Evolutionary conservation across 768 basidiomycete genomes (phyloP), one percentile per base, ranked within the genome.

Genomic region (Xerocomus potaroensis): DNA sequence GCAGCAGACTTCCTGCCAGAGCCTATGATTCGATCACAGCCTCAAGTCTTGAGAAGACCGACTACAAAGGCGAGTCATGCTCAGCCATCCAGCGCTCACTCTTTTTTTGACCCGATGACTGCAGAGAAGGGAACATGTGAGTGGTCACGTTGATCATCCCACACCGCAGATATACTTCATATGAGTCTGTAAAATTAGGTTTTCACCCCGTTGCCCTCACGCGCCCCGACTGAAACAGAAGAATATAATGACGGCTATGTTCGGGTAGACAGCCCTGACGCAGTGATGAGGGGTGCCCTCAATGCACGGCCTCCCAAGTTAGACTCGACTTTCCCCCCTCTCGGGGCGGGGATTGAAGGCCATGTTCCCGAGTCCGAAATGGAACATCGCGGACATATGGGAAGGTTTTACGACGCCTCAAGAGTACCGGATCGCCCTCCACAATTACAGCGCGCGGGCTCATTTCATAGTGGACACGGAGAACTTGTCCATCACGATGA

Each of bases 51-150:
- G 52, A 61, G 55, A 52, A 61, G 55, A 54, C 32, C 62, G 12
- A 63, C 49, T 19, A 66, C 24, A 34, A 66, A 61, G 59, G 62
- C 42, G 38, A 41, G 63, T 49, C 35, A 8, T 39, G 30, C 43
- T 33, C 45, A 41, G 11, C 37, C n/a, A 34, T 37, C 43, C 37
- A 33, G 24, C 24, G 3, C 32, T 41, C 21, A 23, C n/a, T 30
- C 36, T 24, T 24, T 10, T 26, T 35, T 41, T 61, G 45, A 66
- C 55, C 30, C 21, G 29, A 34, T 32, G 33, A n/a, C 12, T 10
- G n/a, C 47, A 66, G 64, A 58, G 66, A 47, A 60, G 56, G 34
- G 62, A 68, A 26, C 64, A 66, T 21, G 64, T 66, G 43, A 62
- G 64, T 31, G 41, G 16, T 23, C 27, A 26, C 32, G 24, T 49